These are phyloP conservation scores for Phlebiopsis flavidoalba DNA, from an alignment of 768 basidiomycete genomes.

Conservation along the genomic window DNA sequence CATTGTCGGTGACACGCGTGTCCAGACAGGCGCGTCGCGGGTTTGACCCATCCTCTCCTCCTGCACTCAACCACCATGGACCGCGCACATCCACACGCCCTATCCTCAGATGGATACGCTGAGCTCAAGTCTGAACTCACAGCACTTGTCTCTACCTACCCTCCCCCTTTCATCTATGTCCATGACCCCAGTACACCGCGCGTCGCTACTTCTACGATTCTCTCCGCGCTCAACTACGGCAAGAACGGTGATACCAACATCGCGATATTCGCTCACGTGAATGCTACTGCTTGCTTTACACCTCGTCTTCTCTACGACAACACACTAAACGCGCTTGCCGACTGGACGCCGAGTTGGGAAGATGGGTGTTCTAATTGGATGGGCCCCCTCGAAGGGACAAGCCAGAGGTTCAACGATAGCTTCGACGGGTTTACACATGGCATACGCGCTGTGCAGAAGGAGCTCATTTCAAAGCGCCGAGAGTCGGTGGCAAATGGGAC, in stretches of 20 bases:
- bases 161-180: constrained; percentile 66
- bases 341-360: constrained; percentile 54
- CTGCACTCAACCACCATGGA: neutral
- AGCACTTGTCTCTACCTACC: constrained; percentile 29
- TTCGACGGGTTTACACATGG: constrained; percentile 72
- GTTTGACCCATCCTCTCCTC: neutral
- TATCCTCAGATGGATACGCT: constrained; percentile 16
- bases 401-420: constrained; percentile 53
- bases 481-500: neutral
- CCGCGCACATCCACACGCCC: neutral
- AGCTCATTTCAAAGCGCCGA: neutral
- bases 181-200: constrained; percentile 50
- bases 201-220: constrained; percentile 40
- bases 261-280: constrained; percentile 40
- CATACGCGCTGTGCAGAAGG: constrained; percentile 35
- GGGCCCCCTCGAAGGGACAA: constrained; percentile 22
- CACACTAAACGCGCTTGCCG: constrained; percentile 54
- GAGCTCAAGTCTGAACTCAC: constrained; percentile 16
- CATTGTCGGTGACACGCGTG: neutral
- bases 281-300: constrained; percentile 58
- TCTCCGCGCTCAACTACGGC: constrained; percentile 26
- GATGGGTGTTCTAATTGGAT: constrained; percentile 59
- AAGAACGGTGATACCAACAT: constrained; percentile 20
- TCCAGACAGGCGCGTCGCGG: neutral
- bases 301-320: constrained; percentile 62